phyloP scores from a whole-genome alignment of 441 rosid genomes.

The Erodium chrysanthum region DNA sequence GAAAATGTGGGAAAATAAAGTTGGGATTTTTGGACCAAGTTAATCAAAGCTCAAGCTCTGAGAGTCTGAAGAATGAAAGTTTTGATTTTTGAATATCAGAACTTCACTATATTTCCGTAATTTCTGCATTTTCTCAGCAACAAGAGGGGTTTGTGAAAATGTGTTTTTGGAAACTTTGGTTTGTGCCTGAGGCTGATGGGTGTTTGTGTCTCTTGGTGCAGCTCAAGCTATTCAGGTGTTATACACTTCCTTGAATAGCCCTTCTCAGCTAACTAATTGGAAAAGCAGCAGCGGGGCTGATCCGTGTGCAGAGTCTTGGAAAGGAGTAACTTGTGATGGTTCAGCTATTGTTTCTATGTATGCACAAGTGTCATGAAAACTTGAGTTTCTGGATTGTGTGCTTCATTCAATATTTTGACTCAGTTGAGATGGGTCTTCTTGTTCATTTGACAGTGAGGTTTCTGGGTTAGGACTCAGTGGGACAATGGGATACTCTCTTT shows the following conservation, averaged over 20 bases:
- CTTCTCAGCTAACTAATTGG: constrained; percentile 86
- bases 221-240: constrained; percentile 74
- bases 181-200: background rate
- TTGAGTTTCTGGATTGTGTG: background rate
- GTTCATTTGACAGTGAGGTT: constrained; percentile 43
- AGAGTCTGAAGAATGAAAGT: background rate
- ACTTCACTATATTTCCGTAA: too few relatives aligned
- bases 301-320: constrained; percentile 92
- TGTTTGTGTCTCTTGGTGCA: constrained; percentile 25
- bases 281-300: constrained; percentile 50
- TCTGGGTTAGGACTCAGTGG: constrained; percentile 73
- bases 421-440: constrained; percentile 13
- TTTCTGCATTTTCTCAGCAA: too few relatives aligned
- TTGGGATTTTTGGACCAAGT: background rate
- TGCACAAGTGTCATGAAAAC: constrained; percentile 12
- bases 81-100: background rate
- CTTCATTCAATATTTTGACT: background rate
- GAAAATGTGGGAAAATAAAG: constrained; percentile 20
- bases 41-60: background rate
- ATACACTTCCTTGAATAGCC: constrained; percentile 63
- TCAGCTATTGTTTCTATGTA: constrained; percentile 86
- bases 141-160: background rate
- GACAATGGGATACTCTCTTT: constrained; percentile 80
- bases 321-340: constrained; percentile 71
- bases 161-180: background rate